Evolutionary conservation across 768 basidiomycete species (phyloP), one percentile per base, ranked within the genome.

Genomic region (Daedaleopsis nitida): DNA sequence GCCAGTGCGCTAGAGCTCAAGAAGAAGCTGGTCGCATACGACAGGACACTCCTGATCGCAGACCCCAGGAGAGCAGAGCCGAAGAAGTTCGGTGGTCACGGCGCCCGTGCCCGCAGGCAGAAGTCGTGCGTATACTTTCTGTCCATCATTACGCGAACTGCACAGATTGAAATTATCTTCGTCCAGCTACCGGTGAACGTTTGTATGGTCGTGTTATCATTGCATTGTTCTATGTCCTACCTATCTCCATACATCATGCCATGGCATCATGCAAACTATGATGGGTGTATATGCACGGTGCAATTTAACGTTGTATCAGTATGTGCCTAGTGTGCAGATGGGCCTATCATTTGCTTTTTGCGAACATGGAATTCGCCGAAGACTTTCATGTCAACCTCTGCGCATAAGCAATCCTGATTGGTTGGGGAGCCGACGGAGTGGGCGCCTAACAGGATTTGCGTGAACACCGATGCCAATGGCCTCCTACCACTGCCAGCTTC

Each of bases 1-100:
- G 95, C 87, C 77, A 94, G 92, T 70, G 94, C 96, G 24, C 86
- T 99, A 79, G 96, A 96, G 80, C 76, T 99, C 79, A 98, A 97
- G 88, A 98, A 98, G 86, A 93, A 92, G 76, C 80, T 98, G 68
- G 92, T 97, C 64, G 88, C 93, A 16, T 98, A 98, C 77, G 97
- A 99, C 82, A 83, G 91, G 67, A 87, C 91, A 52, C 80, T 96
- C 63, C 77, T 96, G 71, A 95, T 96, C 67, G 91, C 94, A 58
- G 94, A 96, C 75, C 94, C 94, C 67, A 88, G 97, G 80, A 89
- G 96, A 82, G 92, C 91, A 89, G 96, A 98, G 77, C 96, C 96
- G 70, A 98, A 98, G 88, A 97, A 96, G 81, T 98, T 98, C 76
- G 96, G 96, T 85, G 96, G 96, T 83, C 84, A 83, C 76, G 96